Evolutionary conservation across 2,329 filamentous ascomycete genomes (phyloP), one percentile per base, ranked within the genome.

Genomic region (Aureobasidium subglaciale): DNA sequence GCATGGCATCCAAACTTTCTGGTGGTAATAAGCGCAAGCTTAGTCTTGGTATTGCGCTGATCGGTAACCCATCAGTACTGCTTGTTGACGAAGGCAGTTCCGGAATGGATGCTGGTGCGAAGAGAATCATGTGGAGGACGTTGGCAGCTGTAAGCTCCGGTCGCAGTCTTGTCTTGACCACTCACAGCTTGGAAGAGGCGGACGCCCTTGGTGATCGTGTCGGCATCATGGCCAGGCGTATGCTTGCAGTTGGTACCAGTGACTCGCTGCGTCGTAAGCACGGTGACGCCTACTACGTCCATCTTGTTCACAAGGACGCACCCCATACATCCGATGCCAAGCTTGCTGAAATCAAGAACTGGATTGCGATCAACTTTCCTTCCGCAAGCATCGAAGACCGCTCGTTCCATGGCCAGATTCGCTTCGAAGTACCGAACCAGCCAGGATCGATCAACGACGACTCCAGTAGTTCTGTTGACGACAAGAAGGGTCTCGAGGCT

Each of bases 11-110:
- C 55, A 86, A 87, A 42, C 78, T 96, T 0, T 92, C 87, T 0
- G 91, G 92, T 8, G 92, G 92, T 27, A 96, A 96, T 73, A 95
- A 95, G 74, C 80, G 91, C n/a, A 97, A 96, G 70, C 75, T 97
- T 1, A 89, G 84, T 16, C 79, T 96, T 0, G 91, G 87, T 3
- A 95, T 96, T 55, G 91, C 92, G 0, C 75, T 97, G 1, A 95
- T 96, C 80, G 92, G 91, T 4, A 95, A 96, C 63, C 91, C 91
- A 0, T 83, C 85, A 0, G 90, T 96, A 0, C 75, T 97, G 1
- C 77, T 96, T 0, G 84, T 96, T 2, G 92, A 97, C 65, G 92
- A 96, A 67, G 92, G 92, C 0, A 88, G 83, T 0, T 90, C 86
- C 0, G 90, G 91, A 0, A 87, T 96, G 74, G 92, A 97, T 63